phyloP scores from a whole-genome alignment of 306 rosid genomes.

The Ormosia semicastrata region DNA sequence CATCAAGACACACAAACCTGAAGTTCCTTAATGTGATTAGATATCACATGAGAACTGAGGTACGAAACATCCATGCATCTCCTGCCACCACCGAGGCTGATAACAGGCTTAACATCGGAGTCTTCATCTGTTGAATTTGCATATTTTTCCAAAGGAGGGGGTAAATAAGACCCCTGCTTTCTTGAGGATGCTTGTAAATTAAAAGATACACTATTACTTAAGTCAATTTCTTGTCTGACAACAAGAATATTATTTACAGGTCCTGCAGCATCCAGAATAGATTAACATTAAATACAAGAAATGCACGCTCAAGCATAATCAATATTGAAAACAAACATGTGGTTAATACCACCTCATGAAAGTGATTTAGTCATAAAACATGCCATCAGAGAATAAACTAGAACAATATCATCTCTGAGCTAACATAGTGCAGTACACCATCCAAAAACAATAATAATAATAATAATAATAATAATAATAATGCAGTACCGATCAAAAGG shows the following conservation, averaged over 20 bases:
- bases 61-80: constrained; percentile 28
- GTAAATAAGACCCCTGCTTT: constrained; percentile 48
- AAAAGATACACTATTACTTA: constrained; percentile 15
- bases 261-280: constrained; percentile 27
- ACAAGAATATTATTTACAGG: constrained; percentile 49
- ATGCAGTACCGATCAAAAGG: constrained; percentile 2
- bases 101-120: constrained; percentile 26
- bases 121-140: constrained; percentile 43
- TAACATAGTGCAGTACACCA: not conserved
- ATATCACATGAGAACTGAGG: constrained; percentile 44
- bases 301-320: constrained; percentile 16
- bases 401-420: not conserved
- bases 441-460: too few relatives aligned
- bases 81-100: constrained; percentile 40
- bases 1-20: constrained; percentile 51
- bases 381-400: not conserved
- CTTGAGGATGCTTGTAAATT: constrained; percentile 46
- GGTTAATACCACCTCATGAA: not conserved
- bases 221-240: constrained; percentile 38
- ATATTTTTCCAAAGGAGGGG: constrained; percentile 65
- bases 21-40: constrained; percentile 58
- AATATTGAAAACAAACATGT: not conserved
- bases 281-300: not conserved
- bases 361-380: not conserved
- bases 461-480: too few relatives aligned